Evolutionary conservation across 805 yeast species (phyloP), one percentile per base, ranked within the genome.

Genomic region (Ogataea saltuana): DNA sequence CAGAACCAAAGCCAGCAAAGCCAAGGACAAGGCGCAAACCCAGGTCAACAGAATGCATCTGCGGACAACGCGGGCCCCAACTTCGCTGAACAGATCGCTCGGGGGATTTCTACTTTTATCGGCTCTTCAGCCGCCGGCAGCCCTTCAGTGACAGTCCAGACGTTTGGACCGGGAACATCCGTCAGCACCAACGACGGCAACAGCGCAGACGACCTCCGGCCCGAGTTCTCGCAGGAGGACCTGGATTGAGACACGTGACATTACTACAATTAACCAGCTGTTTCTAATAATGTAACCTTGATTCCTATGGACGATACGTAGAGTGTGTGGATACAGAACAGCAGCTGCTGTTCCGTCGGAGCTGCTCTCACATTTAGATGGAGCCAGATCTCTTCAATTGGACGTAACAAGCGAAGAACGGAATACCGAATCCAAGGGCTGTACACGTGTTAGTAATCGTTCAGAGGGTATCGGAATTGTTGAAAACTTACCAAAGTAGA

Each of bases 311-410:
- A 36, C 23, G 28, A 18, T 35, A 33, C 33, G 27, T 28, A 19
- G 32, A 9, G 27, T 31, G 26, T 31, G 30, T 30, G 25, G 13
- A 39, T 30, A 39, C 30, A 38, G 16, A 18, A 13, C 18, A 11
- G 30, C 16, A 29, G 7, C 32, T 18, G 15, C 8, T 29, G 32
- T 4, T 25, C 12, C n/a, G 28, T 6, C 28, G 6, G 12, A 25
- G n/a, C 12, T 25, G 12, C 4, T 25, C 6, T 11, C 13, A 12
- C 19, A 22, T 12, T 60, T 66, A 72, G 46, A 69, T 55, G 46
- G 72, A 64, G 64, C 97, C 97, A 50, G 91, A 73, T 79, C 90
- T 90, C 80, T 83, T 85, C 74, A 88, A 72, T 76, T 88, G 93
- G 74, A 83, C 87, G 71, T 70, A 83, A 52, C 78, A 72, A 44